phyloP scores from a whole-genome alignment of 805 yeast genomes.

The Wickerhamiella kurtzmanii region DNA sequence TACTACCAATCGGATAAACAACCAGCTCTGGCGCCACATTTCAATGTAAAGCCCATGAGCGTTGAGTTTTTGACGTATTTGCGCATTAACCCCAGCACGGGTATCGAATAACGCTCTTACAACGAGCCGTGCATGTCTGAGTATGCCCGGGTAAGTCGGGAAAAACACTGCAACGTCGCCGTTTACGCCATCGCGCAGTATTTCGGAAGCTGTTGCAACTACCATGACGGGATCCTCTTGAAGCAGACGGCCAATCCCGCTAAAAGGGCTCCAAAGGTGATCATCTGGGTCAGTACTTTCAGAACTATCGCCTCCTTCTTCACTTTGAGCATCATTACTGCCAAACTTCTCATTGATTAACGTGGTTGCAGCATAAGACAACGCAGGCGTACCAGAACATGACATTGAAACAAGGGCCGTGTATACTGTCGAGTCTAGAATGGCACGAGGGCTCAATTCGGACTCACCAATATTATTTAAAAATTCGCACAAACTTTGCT shows the following conservation, averaged over 20 bases:
- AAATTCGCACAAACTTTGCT: neutral
- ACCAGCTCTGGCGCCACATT: slow-evolving; percentile 68
- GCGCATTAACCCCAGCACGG: too few relatives aligned
- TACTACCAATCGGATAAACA: slow-evolving; percentile 53
- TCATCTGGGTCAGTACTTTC: too few relatives aligned
- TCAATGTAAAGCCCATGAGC: slow-evolving; percentile 2
- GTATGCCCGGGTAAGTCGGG: neutral
- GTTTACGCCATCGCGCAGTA: neutral
- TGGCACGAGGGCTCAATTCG: neutral
- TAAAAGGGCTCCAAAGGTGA: neutral
- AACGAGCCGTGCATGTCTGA: neutral
- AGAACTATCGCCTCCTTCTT: too few relatives aligned
- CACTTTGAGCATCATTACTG: too few relatives aligned
- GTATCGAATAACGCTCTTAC: neutral
- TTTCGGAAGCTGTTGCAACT: neutral
- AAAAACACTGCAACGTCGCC: neutral
- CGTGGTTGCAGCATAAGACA: neutral
- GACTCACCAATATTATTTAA: neutral
- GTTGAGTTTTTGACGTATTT: neutral
- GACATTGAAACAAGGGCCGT: neutral
- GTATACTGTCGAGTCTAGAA: neutral
- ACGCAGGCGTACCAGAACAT: neutral
- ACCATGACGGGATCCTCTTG: neutral
- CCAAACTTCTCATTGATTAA: neutral
- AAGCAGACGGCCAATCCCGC: neutral